A percentile compares a stretch with the other conserved stretches of the same genome.
These are phyloP conservation scores for Termitomyces sp. DNA, from an alignment of 1,284 basidiomycete species.

Conservation along the genomic window DNA sequence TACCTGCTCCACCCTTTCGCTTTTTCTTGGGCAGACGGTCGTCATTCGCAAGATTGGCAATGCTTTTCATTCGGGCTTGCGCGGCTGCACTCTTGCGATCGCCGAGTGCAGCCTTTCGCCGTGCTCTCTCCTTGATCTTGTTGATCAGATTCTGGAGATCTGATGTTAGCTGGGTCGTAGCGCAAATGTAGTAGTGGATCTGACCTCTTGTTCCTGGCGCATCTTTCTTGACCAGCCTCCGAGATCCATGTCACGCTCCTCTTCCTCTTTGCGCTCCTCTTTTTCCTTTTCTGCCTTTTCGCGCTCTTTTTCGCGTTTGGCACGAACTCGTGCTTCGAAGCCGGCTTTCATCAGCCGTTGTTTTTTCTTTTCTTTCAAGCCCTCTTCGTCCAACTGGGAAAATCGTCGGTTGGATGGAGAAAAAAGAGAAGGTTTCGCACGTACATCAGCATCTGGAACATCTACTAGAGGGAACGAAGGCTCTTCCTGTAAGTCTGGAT, in stretches of 20 bases:
- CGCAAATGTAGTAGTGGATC: conserved; percentile 17
- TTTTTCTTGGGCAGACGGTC: conserved; percentile 76
- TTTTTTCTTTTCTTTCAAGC: conserved; percentile 90
- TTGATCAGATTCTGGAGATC: conserved; percentile 63
- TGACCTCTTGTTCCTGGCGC: conserved; percentile 75
- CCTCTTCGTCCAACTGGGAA: conserved; percentile 80
- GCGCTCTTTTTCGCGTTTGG: conserved; percentile 84
- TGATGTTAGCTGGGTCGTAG: background rate
- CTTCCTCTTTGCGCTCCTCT: conserved; percentile 71
- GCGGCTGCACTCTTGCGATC: conserved; percentile 94
- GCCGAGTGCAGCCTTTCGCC: conserved; percentile 78
- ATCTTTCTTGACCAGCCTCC: conserved; percentile 69
- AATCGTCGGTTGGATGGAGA: background rate
- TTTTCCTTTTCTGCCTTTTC: conserved; percentile 75
- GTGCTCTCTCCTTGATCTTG: conserved; percentile 81
- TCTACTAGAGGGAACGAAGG: conserved; percentile 88
- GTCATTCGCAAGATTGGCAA: conserved; percentile 87
- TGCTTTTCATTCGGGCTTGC: conserved; percentile 96
- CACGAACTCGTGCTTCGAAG: conserved; percentile 85
- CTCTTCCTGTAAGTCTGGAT: conserved; percentile 53
- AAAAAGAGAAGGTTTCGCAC: conserved; percentile 13
- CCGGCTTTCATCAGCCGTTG: conserved; percentile 94
- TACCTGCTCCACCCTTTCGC: conserved; percentile 73
- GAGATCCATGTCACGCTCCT: conserved; percentile 71
- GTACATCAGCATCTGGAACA: conserved; percentile 81